Evolutionary conservation across 345 rosid genomes (phyloP).

Genomic region (Eucalyptus cloeziana): DNA sequence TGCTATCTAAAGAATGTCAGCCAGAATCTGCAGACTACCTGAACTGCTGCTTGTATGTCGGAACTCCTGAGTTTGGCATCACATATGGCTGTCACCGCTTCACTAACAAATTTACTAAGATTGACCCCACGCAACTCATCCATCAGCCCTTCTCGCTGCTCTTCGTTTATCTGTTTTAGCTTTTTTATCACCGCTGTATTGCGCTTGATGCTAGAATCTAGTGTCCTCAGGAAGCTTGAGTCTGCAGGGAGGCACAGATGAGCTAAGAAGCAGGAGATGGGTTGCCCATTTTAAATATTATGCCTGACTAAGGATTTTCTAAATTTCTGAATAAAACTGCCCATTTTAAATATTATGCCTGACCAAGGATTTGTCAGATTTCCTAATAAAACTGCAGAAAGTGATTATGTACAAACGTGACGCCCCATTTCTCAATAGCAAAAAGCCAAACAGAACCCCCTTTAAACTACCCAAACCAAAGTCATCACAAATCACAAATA

Average conservation of each 20-base stretch:
- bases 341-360: neutral
- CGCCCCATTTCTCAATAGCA: neutral
- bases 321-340: neutral
- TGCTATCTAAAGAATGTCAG: neutral
- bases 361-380: neutral
- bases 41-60: constrained; percentile 92
- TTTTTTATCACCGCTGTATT: constrained; percentile 94
- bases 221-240: constrained; percentile 69
- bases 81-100: constrained; percentile 89
- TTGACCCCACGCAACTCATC: constrained; percentile 80
- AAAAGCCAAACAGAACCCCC: neutral
- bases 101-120: constrained; percentile 91
- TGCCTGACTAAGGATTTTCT: neutral
- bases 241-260: constrained; percentile 39
- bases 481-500: neutral
- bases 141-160: constrained; percentile 79
- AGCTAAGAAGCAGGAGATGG: neutral
- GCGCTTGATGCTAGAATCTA: constrained; percentile 92
- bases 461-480: neutral
- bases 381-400: neutral
- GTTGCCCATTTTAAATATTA: neutral
- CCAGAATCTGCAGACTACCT: constrained; percentile 25
- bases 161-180: constrained; percentile 89
- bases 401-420: neutral
- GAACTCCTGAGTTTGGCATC: constrained; percentile 91